Evolutionary conservation across 2,329 filamentous ascomycete genomes (phyloP), one percentile per base, ranked within the genome.

Genomic region (Microascus cirrosus): DNA sequence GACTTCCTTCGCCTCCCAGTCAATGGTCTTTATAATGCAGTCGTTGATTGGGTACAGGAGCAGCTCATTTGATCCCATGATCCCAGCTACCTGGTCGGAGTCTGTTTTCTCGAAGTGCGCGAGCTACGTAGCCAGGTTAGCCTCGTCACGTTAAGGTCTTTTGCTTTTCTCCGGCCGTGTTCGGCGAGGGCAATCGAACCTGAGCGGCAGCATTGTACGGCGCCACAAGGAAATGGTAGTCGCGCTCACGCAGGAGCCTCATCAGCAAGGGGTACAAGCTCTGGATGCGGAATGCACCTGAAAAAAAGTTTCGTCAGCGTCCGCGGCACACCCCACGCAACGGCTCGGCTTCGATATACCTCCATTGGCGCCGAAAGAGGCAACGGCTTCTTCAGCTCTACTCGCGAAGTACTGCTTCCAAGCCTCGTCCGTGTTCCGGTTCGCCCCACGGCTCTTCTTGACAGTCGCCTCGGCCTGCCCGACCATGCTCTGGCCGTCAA

Each of bases 181-280:
- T 20, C 45, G 15, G 52, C n/a, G 34, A 6, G 34, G 53, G 34
- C 4, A 39, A 22, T 39, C 76, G 68, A 72, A 93, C 89, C 83
- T 95, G 90, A 59, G 90, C 89, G 65, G 87, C 86, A 42, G 92
- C 90, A 70, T 87, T 91, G 75, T 90, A 95, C 1, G 93, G 93
- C 13, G 93, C 87, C 52, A 95, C 87, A 54, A 90, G 77, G 67
- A 91, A 95, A 60, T 89, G 81, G 59, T 95, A 75, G 1, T 79
- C 78, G 61, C 86, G 81, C 62, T 84, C 76, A 64, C 81, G 78
- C 56, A 97, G 77, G 58, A 93, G 84, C 34, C 79, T 77, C 71
- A 95, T 89, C 45, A 97, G 79, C 57, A 89, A 81, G 57, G 86
- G 85, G 66, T 87, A 90, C 55, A 96, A 81, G 59, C 86, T 82